These are phyloP conservation scores for Aspergillus sparsus DNA, from an alignment of 495 filamentous ascomycete genomes.

Conservation along the genomic window DNA sequence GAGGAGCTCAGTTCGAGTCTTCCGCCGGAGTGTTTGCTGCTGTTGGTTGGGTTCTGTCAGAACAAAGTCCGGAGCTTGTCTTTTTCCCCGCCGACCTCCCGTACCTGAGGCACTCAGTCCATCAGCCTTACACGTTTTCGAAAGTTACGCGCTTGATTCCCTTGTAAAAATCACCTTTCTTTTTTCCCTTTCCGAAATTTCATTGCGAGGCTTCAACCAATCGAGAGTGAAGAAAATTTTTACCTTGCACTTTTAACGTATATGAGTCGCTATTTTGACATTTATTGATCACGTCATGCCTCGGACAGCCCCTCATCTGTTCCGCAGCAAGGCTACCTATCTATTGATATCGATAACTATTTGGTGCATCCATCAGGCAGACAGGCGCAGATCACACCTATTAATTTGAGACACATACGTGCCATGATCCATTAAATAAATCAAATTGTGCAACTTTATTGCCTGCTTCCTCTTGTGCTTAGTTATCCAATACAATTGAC, in stretches of 20 bases:
- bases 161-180: no score
- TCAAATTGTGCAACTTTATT: no score
- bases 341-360: not conserved
- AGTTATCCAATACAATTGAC: not conserved
- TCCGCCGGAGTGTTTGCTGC: slow-evolving; percentile 1
- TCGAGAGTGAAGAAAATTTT: no score
- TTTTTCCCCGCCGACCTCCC: slow-evolving; percentile 8
- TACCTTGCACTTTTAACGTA: not conserved
- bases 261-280: not conserved
- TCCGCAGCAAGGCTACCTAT: not conserved
- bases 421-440: no score
- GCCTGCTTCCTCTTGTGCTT: no score
- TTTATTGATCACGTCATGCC: slow-evolving; percentile 5
- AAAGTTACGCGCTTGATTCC: not conserved
- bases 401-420: no score
- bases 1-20: slow-evolving; percentile 6
- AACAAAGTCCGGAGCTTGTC: not conserved
- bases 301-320: slow-evolving; percentile 12
- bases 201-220: no score
- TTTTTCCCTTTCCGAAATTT: no score
- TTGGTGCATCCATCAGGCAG: not conserved
- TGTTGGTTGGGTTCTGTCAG: not conserved
- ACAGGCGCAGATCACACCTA: not conserved
- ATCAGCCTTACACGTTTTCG: not conserved
- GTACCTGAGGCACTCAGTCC: not conserved